Conservation (phyloP, 169 alveolate species). For the Cyclospora cayetanensis region DNA sequence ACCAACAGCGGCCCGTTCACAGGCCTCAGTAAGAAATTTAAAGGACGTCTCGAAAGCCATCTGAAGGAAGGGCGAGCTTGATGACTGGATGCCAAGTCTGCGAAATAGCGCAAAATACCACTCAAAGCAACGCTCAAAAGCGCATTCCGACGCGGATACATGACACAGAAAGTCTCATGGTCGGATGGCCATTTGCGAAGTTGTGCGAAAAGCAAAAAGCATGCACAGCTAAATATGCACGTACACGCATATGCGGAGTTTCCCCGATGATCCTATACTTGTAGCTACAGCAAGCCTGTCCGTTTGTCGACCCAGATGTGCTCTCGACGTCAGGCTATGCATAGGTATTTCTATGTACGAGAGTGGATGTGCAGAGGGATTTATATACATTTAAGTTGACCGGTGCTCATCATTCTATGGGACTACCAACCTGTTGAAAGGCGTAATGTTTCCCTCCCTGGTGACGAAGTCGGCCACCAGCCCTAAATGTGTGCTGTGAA, state of each 20-base stretch:
- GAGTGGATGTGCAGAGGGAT: too few species aligned
- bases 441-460: conserved; percentile 91
- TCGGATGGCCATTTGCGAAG: too few species aligned
- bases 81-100: conserved; percentile 87
- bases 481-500: conserved; percentile 96
- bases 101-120: too few species aligned
- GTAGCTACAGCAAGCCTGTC: conserved; percentile 68
- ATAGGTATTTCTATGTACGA: too few species aligned
- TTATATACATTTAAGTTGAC: too few species aligned
- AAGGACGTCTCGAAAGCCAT: conserved; percentile 98
- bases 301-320: conserved; percentile 3
- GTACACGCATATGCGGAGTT: too few species aligned
- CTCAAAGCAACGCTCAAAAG: background rate
- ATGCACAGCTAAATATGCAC: too few species aligned
- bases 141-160: background rate
- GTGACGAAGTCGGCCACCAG: conserved; percentile 98
- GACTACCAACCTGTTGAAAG: conserved; percentile 91
- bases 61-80: conserved; percentile 94
- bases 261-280: too few species aligned
- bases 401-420: background rate
- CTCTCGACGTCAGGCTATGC: background rate
- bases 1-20: conserved; percentile 71
- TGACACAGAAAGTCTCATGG: background rate
- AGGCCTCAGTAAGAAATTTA: conserved; percentile 90
- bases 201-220: conserved; percentile 67